These are phyloP conservation scores for Pythium utonaiense DNA, from an alignment of 352 stramenopile species.

Conservation along the genomic window DNA sequence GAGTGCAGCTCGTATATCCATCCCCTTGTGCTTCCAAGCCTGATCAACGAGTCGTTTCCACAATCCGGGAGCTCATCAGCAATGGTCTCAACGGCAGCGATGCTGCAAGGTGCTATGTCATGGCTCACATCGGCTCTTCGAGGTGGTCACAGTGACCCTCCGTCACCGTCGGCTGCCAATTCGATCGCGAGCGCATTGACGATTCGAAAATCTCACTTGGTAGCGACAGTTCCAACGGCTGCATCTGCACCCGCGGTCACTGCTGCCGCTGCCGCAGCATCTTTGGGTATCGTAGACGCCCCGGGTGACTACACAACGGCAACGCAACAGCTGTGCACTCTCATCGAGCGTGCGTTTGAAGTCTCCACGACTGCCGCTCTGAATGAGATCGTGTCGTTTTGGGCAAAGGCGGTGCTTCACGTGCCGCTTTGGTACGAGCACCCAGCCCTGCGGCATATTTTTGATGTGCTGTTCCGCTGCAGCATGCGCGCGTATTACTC, in stretches of 20 bases:
- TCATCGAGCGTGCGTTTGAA: conserved; percentile 64
- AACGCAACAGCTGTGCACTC: conserved; percentile 43
- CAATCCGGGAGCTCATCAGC: conserved; percentile 17
- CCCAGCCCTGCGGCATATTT: conserved; percentile 52
- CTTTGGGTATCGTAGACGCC: conserved; percentile 43
- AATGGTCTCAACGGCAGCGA: conserved; percentile 26
- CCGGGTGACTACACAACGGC: conserved; percentile 45
- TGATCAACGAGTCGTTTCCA: conserved; percentile 31
- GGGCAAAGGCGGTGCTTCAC: conserved; percentile 58
- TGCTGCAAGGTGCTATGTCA: conserved; percentile 31
- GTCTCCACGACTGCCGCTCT: conserved; percentile 41
- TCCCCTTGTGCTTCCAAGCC: conserved; percentile 24
- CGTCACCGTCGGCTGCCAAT: conserved; percentile 22
- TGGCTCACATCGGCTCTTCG: conserved; percentile 28
- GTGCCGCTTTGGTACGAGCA: conserved; percentile 83
- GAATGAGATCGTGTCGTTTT: conserved; percentile 44
- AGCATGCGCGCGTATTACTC: conserved; percentile 46
- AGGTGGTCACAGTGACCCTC: conserved; percentile 19
- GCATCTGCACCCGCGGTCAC: conserved; percentile 21
- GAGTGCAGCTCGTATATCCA: conserved; percentile 47
- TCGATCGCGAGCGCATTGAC: conserved; percentile 29
- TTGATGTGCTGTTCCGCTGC: conserved; percentile 66
- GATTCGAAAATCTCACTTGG: conserved; percentile 26
- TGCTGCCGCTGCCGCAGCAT: conserved; percentile 36
- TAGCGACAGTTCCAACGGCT: conserved; percentile 20